Percentiles rank a stretch among this genome's conserved stretches.
Evolutionary conservation across 164 flowering plant species (phyloP).

Genomic region (Vitis riparia): DNA sequence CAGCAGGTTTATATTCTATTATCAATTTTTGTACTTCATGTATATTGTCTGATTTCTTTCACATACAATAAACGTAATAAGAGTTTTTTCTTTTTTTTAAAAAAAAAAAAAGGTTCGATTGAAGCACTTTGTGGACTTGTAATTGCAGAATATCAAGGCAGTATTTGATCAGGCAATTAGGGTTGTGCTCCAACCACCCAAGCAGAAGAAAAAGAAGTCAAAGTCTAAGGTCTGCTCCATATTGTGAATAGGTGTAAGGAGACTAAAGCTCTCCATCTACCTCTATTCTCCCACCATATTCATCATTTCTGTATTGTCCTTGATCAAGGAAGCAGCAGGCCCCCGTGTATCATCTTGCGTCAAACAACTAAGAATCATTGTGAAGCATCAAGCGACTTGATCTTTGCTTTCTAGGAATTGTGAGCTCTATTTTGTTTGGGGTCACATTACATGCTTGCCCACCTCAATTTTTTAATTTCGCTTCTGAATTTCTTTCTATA

Average conservation of each 20-base stretch:
- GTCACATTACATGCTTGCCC: constrained; percentile 9
- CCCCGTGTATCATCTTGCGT: background rate
- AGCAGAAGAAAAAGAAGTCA: constrained; percentile 68
- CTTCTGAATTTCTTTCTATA: constrained; percentile 15
- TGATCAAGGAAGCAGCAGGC: constrained; percentile 14
- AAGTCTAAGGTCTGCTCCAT: constrained; percentile 64
- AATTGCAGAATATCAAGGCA: constrained; percentile 58
- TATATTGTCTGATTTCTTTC: background rate
- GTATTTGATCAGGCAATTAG: constrained; percentile 69
- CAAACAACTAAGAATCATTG: constrained; percentile 11
- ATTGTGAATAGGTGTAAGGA: constrained; percentile 36
- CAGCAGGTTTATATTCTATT: constrained; percentile 42
- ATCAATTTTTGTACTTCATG: background rate
- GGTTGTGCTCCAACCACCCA: constrained; percentile 78
- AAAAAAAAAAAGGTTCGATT: background rate
- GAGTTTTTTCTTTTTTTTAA: too few species aligned
- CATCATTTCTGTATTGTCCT: background rate
- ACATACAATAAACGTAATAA: background rate
- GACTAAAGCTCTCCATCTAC: constrained; percentile 4
- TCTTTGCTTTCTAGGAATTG: constrained; percentile 20
- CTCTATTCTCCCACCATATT: background rate
- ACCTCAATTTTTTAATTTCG: constrained; percentile 9
- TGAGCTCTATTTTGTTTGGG: constrained; percentile 9
- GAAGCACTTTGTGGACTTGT: constrained; percentile 1
- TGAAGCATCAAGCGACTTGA: constrained; percentile 30